Conservation (phyloP, 2,329 filamentous ascomycete species). For the Didymella glomerata region DNA sequence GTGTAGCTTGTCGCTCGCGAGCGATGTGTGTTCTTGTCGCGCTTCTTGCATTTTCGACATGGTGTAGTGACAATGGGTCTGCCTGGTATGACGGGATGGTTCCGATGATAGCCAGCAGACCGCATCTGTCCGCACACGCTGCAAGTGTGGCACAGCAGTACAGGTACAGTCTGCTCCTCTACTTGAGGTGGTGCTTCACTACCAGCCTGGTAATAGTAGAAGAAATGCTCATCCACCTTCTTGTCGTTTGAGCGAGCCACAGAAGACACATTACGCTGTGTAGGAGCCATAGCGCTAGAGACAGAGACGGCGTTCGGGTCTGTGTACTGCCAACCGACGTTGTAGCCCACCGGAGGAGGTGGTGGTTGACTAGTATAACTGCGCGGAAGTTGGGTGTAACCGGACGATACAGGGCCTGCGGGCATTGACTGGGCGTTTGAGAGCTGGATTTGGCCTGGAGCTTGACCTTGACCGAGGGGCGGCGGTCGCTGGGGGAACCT, state of each 20-base stretch:
- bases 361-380: conserved; percentile 24
- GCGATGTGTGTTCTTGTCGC: conserved; percentile 24
- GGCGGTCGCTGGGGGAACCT: conserved; percentile 30
- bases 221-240: conserved; percentile 28
- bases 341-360: conserved; percentile 20
- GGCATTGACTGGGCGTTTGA: conserved; percentile 17
- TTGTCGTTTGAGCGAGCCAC: conserved; percentile 26
- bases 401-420: conserved; percentile 16
- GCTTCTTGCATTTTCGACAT: conserved; percentile 47
- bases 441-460: conserved; percentile 1
- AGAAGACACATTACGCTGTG: conserved; percentile 18
- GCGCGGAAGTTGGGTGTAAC: conserved; percentile 23
- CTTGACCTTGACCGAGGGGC: conserved; percentile 27
- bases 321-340: conserved; percentile 31
- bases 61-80: conserved; percentile 33
- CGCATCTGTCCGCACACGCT: conserved; percentile 46
- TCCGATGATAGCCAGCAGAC: conserved; percentile 47
- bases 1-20: conserved; percentile 30
- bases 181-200: conserved; percentile 23
- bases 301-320: conserved; percentile 17
- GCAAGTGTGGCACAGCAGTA: conserved; percentile 47
- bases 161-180: conserved; percentile 31
- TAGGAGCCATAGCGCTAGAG: conserved; percentile 25
- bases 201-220: conserved; percentile 28
- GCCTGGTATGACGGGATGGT: conserved; percentile 48